Base-by-base conservation (phyloP, 139 green algal genomes). In the Limnomonas spitsbergensis region DNA sequence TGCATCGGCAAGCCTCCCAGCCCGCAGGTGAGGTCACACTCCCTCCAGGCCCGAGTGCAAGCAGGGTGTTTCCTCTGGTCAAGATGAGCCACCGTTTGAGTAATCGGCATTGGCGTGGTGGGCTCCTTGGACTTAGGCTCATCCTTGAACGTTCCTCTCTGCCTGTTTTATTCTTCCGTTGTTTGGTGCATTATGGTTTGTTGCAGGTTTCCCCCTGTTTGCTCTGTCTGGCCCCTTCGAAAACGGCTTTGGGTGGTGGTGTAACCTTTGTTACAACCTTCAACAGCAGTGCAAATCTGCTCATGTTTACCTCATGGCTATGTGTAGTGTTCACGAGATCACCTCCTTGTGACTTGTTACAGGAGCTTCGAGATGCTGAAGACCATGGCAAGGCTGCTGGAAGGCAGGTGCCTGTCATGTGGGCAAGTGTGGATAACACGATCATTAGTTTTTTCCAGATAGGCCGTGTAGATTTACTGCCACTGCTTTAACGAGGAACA, bases 381-480 rank as follows among this genome's bases (percentile, higher is more conserved):
- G 14, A 29, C 20, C 47, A 61, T 29, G 47, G 14, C 14, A 61
- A 61, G 47, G 47, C 14, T 20, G 20, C 47, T 61, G 47, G 47
- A 61, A 61, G 20, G 14, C 14, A 61, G 14, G 47, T 61, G 47
- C 47, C 47, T 20, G 20, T 61, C 20, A 20, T 61, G 47, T 61
- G 47, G 47, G 47, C 47, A 61, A 61, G 47, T 61, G 47, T 61
- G 47, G 47, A 61, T 61, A 61, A 14, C 20, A 29, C 47, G 14
- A 61, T 61, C 14, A 61, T 61, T 29, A 61, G 47, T 61, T 61
- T 61, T 20, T 61, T 61, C 20, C 47, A 61, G 47, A 61, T 61
- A 29, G 14, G 14, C 14, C 20, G 47, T 20, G 14, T 20, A 29
- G 47, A 61, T 61, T 20, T 61, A 20, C 47, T 61, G 47, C 14